These are phyloP conservation scores for Spencermartinsiella ligniputridi DNA, from an alignment of 1,139 yeast genomes.

Conservation along the genomic window DNA sequence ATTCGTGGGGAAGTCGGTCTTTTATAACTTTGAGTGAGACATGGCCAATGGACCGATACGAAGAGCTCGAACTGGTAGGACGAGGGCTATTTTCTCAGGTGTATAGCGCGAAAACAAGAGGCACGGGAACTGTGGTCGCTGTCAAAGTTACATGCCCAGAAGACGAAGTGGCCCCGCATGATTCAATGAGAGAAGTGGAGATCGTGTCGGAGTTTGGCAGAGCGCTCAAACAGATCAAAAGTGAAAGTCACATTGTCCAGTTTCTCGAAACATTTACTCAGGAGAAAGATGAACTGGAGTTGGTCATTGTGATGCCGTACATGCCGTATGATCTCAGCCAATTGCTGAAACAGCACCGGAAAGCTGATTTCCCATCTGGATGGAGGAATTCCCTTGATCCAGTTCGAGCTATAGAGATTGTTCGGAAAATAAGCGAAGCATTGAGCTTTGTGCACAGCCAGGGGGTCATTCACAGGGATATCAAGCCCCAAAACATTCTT, in stretches of 20 bases:
- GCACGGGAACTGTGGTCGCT: slow-evolving; percentile 32
- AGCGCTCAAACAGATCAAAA: background rate
- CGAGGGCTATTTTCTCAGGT: slow-evolving; percentile 36
- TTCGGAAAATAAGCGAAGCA: slow-evolving; percentile 45
- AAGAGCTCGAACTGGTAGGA: slow-evolving; percentile 19
- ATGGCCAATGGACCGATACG: slow-evolving; percentile 1
- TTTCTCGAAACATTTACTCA: slow-evolving; percentile 30
- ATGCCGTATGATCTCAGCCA: slow-evolving; percentile 34
- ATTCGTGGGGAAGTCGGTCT: no score
- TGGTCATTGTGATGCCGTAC: slow-evolving; percentile 42
- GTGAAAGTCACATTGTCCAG: slow-evolving; percentile 16
- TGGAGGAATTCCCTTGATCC: slow-evolving; percentile 31
- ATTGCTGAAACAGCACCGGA: slow-evolving; percentile 32
- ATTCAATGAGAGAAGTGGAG: slow-evolving; percentile 40
- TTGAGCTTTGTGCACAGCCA: slow-evolving; percentile 48
- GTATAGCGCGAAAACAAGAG: slow-evolving; percentile 23
- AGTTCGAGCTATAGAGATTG: slow-evolving; percentile 31
- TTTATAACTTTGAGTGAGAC: no score
- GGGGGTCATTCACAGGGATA: slow-evolving; percentile 81
- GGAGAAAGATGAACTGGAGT: slow-evolving; percentile 35
- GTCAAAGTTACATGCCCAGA: slow-evolving; percentile 45
- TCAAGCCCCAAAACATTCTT: slow-evolving; percentile 76
- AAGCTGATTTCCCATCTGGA: slow-evolving; percentile 30
- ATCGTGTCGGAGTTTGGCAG: slow-evolving; percentile 23
- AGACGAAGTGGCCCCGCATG: slow-evolving; percentile 49